Percentiles rank a stretch among this genome's conserved stretches.
Evolutionary conservation across 139 green algal genomes (phyloP).

Genomic region (Eudorina sp.): DNA sequence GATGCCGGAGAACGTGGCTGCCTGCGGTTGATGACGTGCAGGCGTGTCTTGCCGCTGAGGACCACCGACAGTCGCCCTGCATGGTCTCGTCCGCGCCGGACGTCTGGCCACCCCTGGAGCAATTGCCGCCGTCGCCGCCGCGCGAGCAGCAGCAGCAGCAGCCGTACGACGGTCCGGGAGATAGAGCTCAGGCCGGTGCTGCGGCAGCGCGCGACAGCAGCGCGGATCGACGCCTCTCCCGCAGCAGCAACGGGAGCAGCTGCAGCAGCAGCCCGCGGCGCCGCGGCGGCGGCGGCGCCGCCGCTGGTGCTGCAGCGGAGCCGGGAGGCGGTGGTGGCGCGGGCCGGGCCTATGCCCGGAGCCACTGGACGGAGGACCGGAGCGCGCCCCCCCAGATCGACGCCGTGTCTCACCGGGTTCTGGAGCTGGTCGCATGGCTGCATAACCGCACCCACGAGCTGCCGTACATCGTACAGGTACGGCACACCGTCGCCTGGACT

Average conservation of each 20-base stretch:
- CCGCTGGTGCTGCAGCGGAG: not conserved
- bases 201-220: too few relatives aligned
- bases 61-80: not conserved
- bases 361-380: not conserved
- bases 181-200: not conserved
- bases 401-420: not conserved
- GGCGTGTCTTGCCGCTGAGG: not conserved
- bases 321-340: too few relatives aligned
- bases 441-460: not conserved
- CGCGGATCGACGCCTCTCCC: too few relatives aligned
- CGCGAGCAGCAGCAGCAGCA: not conserved
- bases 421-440: conserved; percentile 16
- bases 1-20: too few relatives aligned
- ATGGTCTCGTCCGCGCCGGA: not conserved
- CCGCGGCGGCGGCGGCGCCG: not conserved
- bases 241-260: not conserved
- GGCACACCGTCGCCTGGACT: too few relatives aligned
- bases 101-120: not conserved
- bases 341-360: too few relatives aligned
- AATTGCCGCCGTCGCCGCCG: not conserved
- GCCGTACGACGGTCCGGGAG: not conserved
- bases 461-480: conserved; percentile 24
- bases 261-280: not conserved
- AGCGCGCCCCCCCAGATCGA: not conserved
- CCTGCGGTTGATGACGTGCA: too few relatives aligned